phyloP scores from a whole-genome alignment of 192 early-diverging fungal species.

The Obelidium mucronatum region DNA sequence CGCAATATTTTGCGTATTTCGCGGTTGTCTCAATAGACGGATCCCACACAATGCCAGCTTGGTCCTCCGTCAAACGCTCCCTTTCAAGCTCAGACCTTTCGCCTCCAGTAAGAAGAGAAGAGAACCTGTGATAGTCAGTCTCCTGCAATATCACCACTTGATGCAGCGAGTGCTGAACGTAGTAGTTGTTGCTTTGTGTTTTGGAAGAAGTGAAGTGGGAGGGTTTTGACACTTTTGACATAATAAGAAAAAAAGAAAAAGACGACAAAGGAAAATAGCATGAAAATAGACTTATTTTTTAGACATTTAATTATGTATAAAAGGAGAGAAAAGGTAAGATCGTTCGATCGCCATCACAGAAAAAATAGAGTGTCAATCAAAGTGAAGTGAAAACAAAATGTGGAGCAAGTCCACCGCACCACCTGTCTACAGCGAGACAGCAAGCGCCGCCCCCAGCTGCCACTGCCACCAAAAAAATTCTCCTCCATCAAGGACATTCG shows the following conservation, averaged over 20 bases:
- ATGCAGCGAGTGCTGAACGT: slow-evolving; percentile 5
- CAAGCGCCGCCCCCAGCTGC: too few relatives aligned
- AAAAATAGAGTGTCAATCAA: too few relatives aligned
- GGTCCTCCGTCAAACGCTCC: neutral
- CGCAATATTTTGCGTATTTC: slow-evolving; percentile 9
- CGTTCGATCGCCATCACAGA: too few relatives aligned
- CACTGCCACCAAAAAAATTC: too few relatives aligned
- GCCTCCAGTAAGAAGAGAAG: neutral
- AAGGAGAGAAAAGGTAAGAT: too few relatives aligned
- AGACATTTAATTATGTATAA: neutral
- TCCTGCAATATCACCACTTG: neutral
- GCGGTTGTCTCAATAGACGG: neutral
- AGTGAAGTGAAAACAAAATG: too few relatives aligned
- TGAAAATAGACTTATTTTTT: neutral
- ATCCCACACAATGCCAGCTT: slow-evolving; percentile 9
- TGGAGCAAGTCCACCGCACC: too few relatives aligned
- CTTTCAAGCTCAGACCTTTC: slow-evolving; percentile 3
- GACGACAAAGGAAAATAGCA: neutral
- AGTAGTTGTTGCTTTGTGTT: slow-evolving; percentile 15
- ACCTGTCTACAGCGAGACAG: too few relatives aligned
- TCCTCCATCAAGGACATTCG: too few relatives aligned
- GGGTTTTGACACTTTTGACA: neutral
- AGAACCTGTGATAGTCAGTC: slow-evolving; percentile 15
- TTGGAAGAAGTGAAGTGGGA: neutral
- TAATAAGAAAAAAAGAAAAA: neutral